Base-by-base conservation (phyloP, 2,329 filamentous ascomycete genomes). In the Colletotrichum zoysiae region DNA sequence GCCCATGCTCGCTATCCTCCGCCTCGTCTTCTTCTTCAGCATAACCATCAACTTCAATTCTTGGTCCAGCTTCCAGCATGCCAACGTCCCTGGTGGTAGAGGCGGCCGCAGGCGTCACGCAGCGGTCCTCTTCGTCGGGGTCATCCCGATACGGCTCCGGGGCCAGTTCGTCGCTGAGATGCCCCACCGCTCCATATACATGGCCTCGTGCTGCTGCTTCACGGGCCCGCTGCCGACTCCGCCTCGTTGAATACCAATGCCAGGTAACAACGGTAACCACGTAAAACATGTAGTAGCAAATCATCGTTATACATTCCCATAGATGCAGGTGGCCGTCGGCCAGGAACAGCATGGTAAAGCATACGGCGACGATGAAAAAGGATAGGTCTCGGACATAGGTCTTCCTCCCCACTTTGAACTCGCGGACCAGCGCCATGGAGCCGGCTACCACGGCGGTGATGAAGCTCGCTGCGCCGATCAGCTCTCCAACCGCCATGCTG, bases 371-470 rank as follows among this genome's bases (percentile, higher is more conserved):
- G 68, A 97, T 92, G 80, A 99, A 99, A 84, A 98, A 99, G 70
- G 90, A 88, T 14, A 98, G 92, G 78, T 99, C 96, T 75, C 96
- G 89, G 30, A 98, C 88, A 79, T 98, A 99, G 46, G 94, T 96
- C 81, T 92, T 93, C 77, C 91, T 92, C 65, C 94, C 93, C 64
- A 99, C 96, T 75, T 92, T 92, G 81, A 99, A 99, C 65, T 97
- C 96, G 74, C 94, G 89, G n/a, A 98, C 95, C 67, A 99, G 83
- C 18, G 95, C 96, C 96, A 99, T 99, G 67, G 95, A 97, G 20
- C 96, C 96, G 6, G 95, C 95, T 44, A 99, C 96, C 23, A 99
- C 95, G 1, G 95, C 93, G 1, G 95, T 97, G 81, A 99, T 99
- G 83, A 99, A 99, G 74, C 94, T 91, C 44, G 96, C 96, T 14